Evolutionary conservation across 164 flowering plant species (phyloP).

Genomic region (Aristolochia californica): DNA sequence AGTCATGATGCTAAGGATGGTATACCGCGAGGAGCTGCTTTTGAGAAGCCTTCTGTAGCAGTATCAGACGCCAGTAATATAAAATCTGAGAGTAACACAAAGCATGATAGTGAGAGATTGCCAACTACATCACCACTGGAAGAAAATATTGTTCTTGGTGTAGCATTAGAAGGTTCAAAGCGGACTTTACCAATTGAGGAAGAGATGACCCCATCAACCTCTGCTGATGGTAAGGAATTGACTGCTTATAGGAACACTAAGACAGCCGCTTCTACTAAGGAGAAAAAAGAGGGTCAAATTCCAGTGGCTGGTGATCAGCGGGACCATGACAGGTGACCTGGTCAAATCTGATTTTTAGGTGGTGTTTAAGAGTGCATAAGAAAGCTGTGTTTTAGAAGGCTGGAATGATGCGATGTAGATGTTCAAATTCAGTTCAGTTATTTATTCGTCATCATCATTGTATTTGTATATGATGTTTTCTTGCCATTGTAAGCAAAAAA

Average conservation of each 20-base stretch:
- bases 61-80: conserved; percentile 10
- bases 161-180: conserved; percentile 65
- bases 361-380: conserved; percentile 3
- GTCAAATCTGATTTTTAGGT: background rate
- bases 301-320: conserved; percentile 24
- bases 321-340: conserved; percentile 19
- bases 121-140: conserved; percentile 25
- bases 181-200: conserved; percentile 85
- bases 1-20: conserved; percentile 15
- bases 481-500: too few relatives aligned
- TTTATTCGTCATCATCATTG: background rate
- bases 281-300: conserved; percentile 28
- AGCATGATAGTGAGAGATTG: conserved; percentile 11
- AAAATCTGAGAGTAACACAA: conserved; percentile 17
- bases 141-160: conserved; percentile 69
- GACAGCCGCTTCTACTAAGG: conserved; percentile 29
- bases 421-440: background rate
- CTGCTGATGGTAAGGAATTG: conserved; percentile 42
- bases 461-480: background rate
- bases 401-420: conserved; percentile 12
- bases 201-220: conserved; percentile 25
- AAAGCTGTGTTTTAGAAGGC: conserved; percentile 16
- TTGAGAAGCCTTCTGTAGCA: conserved; percentile 13
- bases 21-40: conserved; percentile 3
- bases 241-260: conserved; percentile 31